phyloP scores from a whole-genome alignment of 1,284 basidiomycete genomes.

The Sanguinoderma infundibulare region DNA sequence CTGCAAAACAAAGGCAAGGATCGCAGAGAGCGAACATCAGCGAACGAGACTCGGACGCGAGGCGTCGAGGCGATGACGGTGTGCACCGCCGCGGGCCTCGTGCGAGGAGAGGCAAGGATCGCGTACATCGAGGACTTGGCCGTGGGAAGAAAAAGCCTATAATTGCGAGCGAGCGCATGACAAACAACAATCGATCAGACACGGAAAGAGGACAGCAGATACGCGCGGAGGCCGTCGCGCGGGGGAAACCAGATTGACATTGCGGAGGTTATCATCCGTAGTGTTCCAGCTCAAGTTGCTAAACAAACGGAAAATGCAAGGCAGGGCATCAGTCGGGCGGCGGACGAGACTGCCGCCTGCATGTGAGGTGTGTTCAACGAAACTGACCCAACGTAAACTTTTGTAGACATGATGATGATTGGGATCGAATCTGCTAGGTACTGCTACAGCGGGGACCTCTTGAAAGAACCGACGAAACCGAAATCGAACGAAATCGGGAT shows the following conservation, averaged over 20 bases:
- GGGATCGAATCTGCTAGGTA: constrained; percentile 45
- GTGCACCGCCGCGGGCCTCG: constrained; percentile 23
- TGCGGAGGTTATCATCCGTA: constrained; percentile 85
- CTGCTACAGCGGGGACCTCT: constrained; percentile 47
- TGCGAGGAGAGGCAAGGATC: constrained; percentile 33
- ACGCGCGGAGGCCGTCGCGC: constrained; percentile 43
- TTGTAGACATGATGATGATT: constrained; percentile 63
- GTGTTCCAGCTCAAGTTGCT: constrained; percentile 95
- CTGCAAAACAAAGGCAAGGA: constrained; percentile 45
- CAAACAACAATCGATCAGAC: constrained; percentile 35
- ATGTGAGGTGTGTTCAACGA: constrained; percentile 30
- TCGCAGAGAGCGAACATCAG: constrained; percentile 22
- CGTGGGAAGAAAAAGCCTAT: constrained; percentile 75
- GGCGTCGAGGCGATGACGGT: constrained; percentile 11
- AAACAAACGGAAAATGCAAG: constrained; percentile 39
- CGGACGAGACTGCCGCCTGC: no score
- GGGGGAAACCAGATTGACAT: constrained; percentile 70
- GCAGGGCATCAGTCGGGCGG: constrained; percentile 38
- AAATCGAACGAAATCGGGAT: constrained; percentile 39
- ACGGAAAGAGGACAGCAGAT: constrained; percentile 32
- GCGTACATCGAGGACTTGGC: constrained; percentile 80
- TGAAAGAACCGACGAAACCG: constrained; percentile 47
- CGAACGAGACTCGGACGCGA: constrained; percentile 10
- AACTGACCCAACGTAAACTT: constrained; percentile 87
- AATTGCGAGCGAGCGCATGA: constrained; percentile 30